These are phyloP conservation scores for Aleurites moluccanus DNA, from an alignment of 441 rosid genomes.

Conservation along the genomic window DNA sequence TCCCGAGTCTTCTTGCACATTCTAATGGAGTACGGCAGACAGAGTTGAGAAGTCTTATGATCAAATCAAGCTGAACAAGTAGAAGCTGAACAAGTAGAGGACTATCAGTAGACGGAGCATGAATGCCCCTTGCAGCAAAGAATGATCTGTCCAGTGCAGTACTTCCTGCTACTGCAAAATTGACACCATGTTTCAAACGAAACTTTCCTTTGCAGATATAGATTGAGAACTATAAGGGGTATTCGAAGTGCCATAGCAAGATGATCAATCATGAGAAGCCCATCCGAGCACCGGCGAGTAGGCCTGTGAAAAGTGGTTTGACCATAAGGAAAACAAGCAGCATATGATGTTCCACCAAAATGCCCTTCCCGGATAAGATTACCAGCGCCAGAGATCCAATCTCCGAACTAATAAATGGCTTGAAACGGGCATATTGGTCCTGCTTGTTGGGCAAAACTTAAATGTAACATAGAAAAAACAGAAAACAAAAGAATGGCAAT, in stretches of 20 bases:
- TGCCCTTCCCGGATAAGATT: neutral
- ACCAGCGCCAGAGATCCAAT: neutral
- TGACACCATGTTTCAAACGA: neutral
- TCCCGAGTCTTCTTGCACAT: neutral
- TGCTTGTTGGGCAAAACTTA: no score
- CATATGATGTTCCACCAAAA: neutral
- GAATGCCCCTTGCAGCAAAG: neutral
- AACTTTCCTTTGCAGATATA: neutral
- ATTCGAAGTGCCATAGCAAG: no score
- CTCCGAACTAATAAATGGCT: neutral
- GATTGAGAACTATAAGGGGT: no score
- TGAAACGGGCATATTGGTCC: neutral
- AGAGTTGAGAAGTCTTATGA: neutral
- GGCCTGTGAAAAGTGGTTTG: neutral
- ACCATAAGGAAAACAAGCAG: neutral
- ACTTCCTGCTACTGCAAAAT: no score
- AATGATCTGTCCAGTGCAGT: no score
- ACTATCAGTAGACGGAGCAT: neutral
- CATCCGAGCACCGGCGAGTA: no score
- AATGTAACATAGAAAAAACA: no score
- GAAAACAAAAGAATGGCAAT: no score
- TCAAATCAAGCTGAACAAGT: no score
- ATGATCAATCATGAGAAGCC: no score
- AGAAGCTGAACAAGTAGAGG: neutral
- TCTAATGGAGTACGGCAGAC: neutral